Percentiles rank a stretch among this genome's conserved stretches.
phyloP scores from a whole-genome alignment of 1,284 basidiomycete genomes.

The Cryptococcus wingfieldii region DNA sequence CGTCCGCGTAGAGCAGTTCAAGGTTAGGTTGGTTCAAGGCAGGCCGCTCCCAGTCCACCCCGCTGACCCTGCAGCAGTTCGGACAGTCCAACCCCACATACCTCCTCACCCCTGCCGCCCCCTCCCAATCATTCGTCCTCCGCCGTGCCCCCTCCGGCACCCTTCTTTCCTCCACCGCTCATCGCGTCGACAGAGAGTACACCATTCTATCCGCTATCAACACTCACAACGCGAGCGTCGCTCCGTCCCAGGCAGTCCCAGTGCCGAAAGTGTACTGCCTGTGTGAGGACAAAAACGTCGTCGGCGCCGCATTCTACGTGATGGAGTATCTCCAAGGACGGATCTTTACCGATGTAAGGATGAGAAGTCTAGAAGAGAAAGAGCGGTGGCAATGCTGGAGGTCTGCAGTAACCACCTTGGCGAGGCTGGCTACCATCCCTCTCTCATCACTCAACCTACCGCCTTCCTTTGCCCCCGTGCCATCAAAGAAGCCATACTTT shows the following conservation, averaged over 20 bases:
- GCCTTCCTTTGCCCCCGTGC: slow-evolving; percentile 66
- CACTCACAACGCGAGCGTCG: slow-evolving; percentile 57
- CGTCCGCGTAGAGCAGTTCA: slow-evolving; percentile 84
- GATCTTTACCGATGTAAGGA: slow-evolving; percentile 80
- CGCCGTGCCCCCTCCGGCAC: slow-evolving; percentile 90
- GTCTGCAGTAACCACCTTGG: slow-evolving; percentile 68
- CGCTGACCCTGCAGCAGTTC: slow-evolving; percentile 54
- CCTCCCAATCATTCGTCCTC: slow-evolving; percentile 56
- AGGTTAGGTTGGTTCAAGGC: too few species aligned
- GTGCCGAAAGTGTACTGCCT: slow-evolving; percentile 79
- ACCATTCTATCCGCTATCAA: slow-evolving; percentile 71
- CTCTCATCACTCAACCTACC: slow-evolving; percentile 66
- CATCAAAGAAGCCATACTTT: slow-evolving; percentile 62
- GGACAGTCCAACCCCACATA: slow-evolving; percentile 96
- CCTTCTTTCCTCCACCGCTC: slow-evolving; percentile 80
- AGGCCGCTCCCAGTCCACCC: not conserved
- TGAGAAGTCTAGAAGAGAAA: slow-evolving; percentile 61
- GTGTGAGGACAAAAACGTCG: slow-evolving; percentile 69
- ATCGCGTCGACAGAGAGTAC: slow-evolving; percentile 91
- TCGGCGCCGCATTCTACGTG: slow-evolving; percentile 89
- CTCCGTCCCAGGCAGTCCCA: slow-evolving; percentile 55
- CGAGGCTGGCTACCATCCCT: slow-evolving; percentile 67
- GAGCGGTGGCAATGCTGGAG: slow-evolving; percentile 74
- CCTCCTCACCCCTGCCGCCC: slow-evolving; percentile 37
- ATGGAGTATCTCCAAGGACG: slow-evolving; percentile 92